Evolutionary conservation across 129 eudicot species (phyloP).

Genomic region (Oenanthe sinensis): DNA sequence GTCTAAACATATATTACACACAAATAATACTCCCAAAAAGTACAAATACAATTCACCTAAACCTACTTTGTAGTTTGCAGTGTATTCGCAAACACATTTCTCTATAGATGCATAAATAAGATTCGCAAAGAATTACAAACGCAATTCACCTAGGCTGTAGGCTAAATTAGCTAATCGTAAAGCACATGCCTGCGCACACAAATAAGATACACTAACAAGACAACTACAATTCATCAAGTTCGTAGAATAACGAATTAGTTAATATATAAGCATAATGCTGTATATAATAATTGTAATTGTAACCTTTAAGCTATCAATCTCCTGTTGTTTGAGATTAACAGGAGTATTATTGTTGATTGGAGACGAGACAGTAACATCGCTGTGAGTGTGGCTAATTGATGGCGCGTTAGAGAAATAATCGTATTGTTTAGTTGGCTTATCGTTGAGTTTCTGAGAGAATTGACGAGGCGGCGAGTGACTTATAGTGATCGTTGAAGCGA

Average conservation of each 20-base stretch:
- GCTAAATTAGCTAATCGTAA: no score
- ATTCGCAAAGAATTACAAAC: background rate
- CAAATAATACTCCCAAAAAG: background rate
- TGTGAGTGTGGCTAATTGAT: background rate
- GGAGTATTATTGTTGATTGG: background rate
- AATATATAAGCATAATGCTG: no score
- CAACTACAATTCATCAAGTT: background rate
- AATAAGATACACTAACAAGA: background rate
- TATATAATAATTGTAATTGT: background rate
- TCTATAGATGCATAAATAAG: background rate
- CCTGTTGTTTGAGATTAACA: constrained; percentile 28
- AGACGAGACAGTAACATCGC: background rate
- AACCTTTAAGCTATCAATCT: constrained; percentile 53
- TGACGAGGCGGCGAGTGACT: background rate
- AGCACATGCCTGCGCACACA: no score
- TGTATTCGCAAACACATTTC: background rate
- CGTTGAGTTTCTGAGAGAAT: background rate
- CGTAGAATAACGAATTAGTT: background rate
- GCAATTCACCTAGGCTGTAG: background rate
- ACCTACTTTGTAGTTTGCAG: background rate
- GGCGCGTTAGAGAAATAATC: constrained; percentile 3
- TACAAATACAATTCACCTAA: background rate
- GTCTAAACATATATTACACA: no score
- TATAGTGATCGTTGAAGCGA: background rate
- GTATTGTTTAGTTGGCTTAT: background rate